These are phyloP conservation scores for Phytomonas francai DNA, from an alignment of 208 protist species.

Conservation along the genomic window DNA sequence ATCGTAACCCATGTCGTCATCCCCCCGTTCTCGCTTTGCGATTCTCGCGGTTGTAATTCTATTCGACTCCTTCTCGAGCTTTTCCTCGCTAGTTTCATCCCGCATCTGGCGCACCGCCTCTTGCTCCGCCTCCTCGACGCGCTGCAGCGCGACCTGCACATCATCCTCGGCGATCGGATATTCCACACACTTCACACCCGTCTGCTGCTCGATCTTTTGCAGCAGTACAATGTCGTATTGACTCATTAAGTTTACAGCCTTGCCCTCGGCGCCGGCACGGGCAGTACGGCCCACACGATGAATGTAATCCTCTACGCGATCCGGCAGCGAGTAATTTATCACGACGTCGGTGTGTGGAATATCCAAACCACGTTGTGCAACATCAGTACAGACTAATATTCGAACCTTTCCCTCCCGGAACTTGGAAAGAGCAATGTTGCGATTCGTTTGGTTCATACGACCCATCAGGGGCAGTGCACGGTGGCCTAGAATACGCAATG, in stretches of 20 bases:
- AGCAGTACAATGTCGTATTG: constrained; percentile 98
- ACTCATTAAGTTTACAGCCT: constrained; percentile 90
- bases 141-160: constrained; percentile 68
- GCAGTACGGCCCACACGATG: constrained; percentile 96
- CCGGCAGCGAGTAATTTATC: constrained; percentile 96
- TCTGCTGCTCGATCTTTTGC: constrained; percentile 96
- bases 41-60: constrained; percentile 58
- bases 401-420: constrained; percentile 88
- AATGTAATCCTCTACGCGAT: constrained; percentile 96
- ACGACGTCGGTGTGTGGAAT: constrained; percentile 97
- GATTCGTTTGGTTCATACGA: constrained; percentile 88
- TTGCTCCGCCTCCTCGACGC: constrained; percentile 89
- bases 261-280: constrained; percentile 90
- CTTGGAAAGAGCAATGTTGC: constrained; percentile 82
- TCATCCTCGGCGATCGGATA: constrained; percentile 74
- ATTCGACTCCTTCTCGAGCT: constrained; percentile 61
- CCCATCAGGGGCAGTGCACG: constrained; percentile 89
- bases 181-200: constrained; percentile 89
- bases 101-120: constrained; percentile 84
- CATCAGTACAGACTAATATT: constrained; percentile 90
- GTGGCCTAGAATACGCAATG: constrained; percentile 86
- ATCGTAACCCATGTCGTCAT: constrained; percentile 79
- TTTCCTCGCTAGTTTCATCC: constrained; percentile 79
- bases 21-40: constrained; percentile 62
- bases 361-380: constrained; percentile 95